Percentiles rank a stretch among this genome's conserved stretches.
These are phyloP conservation scores for Pestalotiopsis sp. DNA, from an alignment of 2,329 filamentous ascomycete genomes.

Conservation along the genomic window DNA sequence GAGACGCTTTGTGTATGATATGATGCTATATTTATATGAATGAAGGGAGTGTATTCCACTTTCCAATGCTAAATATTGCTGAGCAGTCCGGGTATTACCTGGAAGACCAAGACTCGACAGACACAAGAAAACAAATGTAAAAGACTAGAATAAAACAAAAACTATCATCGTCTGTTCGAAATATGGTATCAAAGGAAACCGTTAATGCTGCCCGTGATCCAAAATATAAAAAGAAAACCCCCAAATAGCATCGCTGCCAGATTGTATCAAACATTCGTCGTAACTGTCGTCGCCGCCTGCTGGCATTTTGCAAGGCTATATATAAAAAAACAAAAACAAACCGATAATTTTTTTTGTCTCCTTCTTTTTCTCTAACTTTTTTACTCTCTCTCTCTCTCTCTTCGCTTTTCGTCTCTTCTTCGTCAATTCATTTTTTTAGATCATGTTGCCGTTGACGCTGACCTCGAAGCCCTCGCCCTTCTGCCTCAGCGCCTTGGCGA, in stretches of 20 bases:
- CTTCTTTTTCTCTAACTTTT: neutral
- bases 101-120: no score
- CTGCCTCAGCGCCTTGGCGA: constrained; percentile 83
- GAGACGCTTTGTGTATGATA: no score
- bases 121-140: no score
- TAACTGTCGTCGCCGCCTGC: neutral
- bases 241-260: neutral
- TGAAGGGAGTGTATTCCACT: no score
- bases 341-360: constrained; percentile 1
- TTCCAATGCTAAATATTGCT: no score
- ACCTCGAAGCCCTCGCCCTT: constrained; percentile 84
- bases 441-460: constrained; percentile 79
- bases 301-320: neutral
- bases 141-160: neutral
- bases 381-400: neutral
- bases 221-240: neutral
- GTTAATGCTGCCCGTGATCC: neutral
- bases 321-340: constrained; percentile 14
- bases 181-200: constrained; percentile 9
- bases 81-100: no score
- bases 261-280: neutral
- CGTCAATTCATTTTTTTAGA: constrained; percentile 40
- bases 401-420: neutral
- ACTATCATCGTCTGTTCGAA: neutral
- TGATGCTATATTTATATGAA: no score